Conservation (phyloP, 208 protist genomes). For the Crithidia thermophila region DNA sequence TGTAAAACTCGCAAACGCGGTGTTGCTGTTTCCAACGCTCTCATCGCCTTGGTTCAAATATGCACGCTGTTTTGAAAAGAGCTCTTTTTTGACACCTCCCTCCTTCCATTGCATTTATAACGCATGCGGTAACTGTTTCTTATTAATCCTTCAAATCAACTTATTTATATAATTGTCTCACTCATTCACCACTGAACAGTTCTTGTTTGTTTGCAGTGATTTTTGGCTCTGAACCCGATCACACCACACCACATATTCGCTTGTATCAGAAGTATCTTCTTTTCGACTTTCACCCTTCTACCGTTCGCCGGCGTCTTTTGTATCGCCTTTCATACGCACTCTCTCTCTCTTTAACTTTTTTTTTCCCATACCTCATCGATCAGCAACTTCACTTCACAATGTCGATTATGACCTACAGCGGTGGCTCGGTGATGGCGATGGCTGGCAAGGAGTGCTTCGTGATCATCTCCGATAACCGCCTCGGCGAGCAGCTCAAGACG, state of each 20-base stretch:
- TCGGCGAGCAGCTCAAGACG: constrained; percentile 96
- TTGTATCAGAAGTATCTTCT: neutral
- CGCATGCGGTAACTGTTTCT: too few relatives aligned
- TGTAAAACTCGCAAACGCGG: too few relatives aligned
- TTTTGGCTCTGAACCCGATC: too few relatives aligned
- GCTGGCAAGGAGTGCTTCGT: constrained; percentile 98
- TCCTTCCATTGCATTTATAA: too few relatives aligned
- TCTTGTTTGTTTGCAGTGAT: neutral
- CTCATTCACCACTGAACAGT: neutral
- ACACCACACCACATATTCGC: too few relatives aligned
- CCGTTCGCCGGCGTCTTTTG: neutral
- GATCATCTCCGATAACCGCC: constrained; percentile 97
- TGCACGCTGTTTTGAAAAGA: too few relatives aligned
- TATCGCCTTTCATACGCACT: neutral
- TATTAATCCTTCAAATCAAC: too few relatives aligned
- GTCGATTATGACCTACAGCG: constrained; percentile 97
- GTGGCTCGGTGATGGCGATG: constrained; percentile 97
- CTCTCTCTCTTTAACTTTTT: neutral
- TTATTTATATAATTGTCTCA: too few relatives aligned
- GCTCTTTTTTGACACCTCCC: neutral
- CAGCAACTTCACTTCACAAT: constrained; percentile 32
- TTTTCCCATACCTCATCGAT: neutral
- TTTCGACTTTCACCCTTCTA: neutral
- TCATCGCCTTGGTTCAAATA: too few relatives aligned
- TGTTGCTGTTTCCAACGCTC: too few relatives aligned